phyloP scores from a whole-genome alignment of 495 filamentous ascomycete species.

The Neurospora hispaniola region DNA sequence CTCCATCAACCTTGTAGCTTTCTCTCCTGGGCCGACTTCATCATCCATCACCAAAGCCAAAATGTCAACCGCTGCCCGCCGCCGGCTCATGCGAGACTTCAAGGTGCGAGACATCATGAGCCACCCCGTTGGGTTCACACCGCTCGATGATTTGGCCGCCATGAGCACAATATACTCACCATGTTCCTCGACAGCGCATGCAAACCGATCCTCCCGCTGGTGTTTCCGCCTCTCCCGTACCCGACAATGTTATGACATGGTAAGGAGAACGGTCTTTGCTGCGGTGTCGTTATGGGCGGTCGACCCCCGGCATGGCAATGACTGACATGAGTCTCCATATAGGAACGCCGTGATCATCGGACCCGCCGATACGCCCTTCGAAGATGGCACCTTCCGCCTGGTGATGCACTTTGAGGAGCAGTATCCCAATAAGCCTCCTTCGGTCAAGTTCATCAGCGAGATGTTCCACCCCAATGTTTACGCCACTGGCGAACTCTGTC shows the following conservation, averaged over 20 bases:
- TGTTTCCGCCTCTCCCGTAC: conserved; percentile 90
- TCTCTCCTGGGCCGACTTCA: neutral
- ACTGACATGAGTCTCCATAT: conserved; percentile 9
- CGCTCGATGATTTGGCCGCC: neutral
- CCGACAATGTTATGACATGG: conserved; percentile 99
- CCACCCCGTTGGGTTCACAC: neutral
- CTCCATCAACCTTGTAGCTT: neutral
- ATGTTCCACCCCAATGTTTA: conserved; percentile 99
- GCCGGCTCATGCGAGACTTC: conserved; percentile 95
- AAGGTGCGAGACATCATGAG: conserved; percentile 53
- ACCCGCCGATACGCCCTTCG: conserved; percentile 93
- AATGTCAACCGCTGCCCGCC: conserved; percentile 91
- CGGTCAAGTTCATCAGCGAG: conserved; percentile 94
- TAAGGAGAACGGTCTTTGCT: conserved; percentile 29
- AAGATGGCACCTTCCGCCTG: conserved; percentile 93
- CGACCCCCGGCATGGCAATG: neutral
- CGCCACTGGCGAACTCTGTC: conserved; percentile 87
- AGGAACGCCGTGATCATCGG: conserved; percentile 99
- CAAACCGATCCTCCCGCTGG: conserved; percentile 97
- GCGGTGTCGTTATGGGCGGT: neutral
- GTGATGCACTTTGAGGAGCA: conserved; percentile 99
- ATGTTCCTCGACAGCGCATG: conserved; percentile 63
- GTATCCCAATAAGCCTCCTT: conserved; percentile 95
- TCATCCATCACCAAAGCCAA: conserved; percentile 8
- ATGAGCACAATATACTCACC: conserved; percentile 7